Conservation (phyloP, 75 land plant genomes). For the Pinus taeda region DNA sequence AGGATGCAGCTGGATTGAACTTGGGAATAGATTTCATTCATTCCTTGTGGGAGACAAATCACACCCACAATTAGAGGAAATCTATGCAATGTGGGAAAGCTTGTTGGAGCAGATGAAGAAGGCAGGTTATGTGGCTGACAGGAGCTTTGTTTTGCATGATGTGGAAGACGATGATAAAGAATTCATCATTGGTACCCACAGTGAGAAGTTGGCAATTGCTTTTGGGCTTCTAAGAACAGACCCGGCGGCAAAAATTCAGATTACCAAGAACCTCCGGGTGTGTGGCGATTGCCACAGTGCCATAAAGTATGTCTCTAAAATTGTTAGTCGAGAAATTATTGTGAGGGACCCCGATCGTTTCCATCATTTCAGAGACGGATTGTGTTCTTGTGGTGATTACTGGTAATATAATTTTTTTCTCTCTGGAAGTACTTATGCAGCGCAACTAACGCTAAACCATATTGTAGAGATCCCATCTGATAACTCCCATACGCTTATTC, state of each 20-base stretch:
- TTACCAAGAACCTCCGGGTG: slow-evolving; percentile 11
- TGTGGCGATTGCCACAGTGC: slow-evolving; percentile 15
- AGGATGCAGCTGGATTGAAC: slow-evolving; percentile 16
- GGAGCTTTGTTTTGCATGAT: no score
- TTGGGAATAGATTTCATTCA: no score
- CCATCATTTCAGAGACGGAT: slow-evolving; percentile 10
- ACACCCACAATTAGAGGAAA: no score
- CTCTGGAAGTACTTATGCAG: no score
- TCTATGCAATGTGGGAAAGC: no score
- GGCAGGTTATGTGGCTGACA: no score
- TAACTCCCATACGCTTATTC: no score
- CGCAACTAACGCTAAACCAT: no score
- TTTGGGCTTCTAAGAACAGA: slow-evolving; percentile 7
- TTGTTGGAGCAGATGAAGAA: no score
- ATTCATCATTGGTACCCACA: slow-evolving; percentile 7
- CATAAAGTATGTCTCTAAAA: slow-evolving; percentile 11
- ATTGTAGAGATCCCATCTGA: no score
- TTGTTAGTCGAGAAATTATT: slow-evolving; percentile 9
- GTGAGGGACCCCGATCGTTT: slow-evolving; percentile 12
- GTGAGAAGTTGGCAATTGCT: slow-evolving; percentile 22
- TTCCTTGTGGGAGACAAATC: no score
- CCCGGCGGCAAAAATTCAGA: slow-evolving; percentile 3
- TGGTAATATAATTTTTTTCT: slow-evolving; percentile 1
- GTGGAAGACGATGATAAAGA: background rate
- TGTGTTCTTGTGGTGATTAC: slow-evolving; percentile 18